Base-by-base conservation (phyloP, 495 filamentous ascomycete genomes). In the Bacidia rubella region DNA sequence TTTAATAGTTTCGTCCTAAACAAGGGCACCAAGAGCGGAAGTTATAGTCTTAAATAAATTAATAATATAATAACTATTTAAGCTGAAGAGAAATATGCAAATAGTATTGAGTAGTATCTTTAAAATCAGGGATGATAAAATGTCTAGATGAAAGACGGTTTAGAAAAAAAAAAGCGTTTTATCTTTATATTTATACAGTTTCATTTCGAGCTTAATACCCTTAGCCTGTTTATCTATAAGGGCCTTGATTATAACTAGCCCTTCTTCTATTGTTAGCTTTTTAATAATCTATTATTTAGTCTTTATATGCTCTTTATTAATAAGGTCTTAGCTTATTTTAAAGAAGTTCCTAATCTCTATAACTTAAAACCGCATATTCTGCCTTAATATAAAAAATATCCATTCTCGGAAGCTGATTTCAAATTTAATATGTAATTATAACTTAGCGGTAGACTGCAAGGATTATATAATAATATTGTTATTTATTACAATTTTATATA, bases 71-170 rank as follows among this genome's bases (percentile, higher is more conserved):
- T 62, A 62, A 19, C 80, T 78, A 45, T 53, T 60, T 12, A 63
- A 57, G 20, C 80, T 77, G 53, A 68, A 79, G 17, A 83, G 56
- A 55, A 71, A 69, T 49, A 71, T 79, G 61, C 74, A 80, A 27
- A 83, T 78, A 2, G 71, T 79, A 20, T 65, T 73, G 29, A 82
- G 67, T 4, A 70, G 60, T 32, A 66, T 68, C 54, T 82, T 77
- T 3, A 82, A 59, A 1, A 80, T 63, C 25, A 76, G 58, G 0
- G 80, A 82, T 5, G 67, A 63, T 15, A 75, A 56, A 5, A 82
- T 69, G 21, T 74, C 65, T 2, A 67, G 65, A 57, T 78, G 66
- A 17, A 76, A 68, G 43, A 84, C 67, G 17, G 66, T 70, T 48
- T 64, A 59, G 38, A 79, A 63, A 53, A 83, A 79, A 3, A 76